Evolutionary conservation across 371 early-diverging fungal genomes (phyloP), one percentile per base, ranked within the genome.

Genomic region (Mortierella sp.): DNA sequence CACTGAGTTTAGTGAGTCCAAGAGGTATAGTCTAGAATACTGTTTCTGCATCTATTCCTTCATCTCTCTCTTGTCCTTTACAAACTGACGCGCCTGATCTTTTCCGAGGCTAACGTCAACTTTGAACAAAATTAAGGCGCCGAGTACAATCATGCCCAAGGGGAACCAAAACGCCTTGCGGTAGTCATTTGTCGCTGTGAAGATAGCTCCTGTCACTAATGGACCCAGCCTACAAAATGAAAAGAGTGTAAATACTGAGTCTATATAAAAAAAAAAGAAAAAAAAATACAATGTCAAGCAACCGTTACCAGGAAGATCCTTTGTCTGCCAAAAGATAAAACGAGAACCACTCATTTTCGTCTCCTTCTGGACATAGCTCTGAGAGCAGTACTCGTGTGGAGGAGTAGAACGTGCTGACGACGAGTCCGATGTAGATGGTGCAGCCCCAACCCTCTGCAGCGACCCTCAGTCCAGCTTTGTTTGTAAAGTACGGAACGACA

Each of bases 141-240:
- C 81, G 5, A 83, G 7, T 4, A 42, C 24, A 21, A 75, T 64
- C 31, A 75, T 11, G 0, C 48, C 69, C 17, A 60, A 32, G 9
- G 86, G 66, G 48, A 87, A 85, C 43, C 63, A 73, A 51, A 81
- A 80, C 31, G 73, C 80, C 39, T 53, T 69, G 30, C 82, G 58
- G 30, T 81, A 70, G 43, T 79, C 72, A 9, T 60, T 53, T 2
- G 79, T 70, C 5, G 43, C 50, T 0, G 64, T 59, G 14, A 70
- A 64, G 34, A 89, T 85, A 14, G 65, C 79, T 0, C 80, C 91
- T 28, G 85, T 82, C 4, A 86, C 73, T 15, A 89, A 60, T 15
- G 89, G 89, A 0, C 89, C 91, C 28, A 89, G 50, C 88, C 86
- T 87, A n/a, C n/a, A n/a, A n/a, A n/a, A n/a, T n/a, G n/a, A 12